A percentile compares a stretch with the other conserved stretches of the same genome.
phyloP scores from a whole-genome alignment of 164 flowering plant species.

The Stephania yunnanensis region DNA sequence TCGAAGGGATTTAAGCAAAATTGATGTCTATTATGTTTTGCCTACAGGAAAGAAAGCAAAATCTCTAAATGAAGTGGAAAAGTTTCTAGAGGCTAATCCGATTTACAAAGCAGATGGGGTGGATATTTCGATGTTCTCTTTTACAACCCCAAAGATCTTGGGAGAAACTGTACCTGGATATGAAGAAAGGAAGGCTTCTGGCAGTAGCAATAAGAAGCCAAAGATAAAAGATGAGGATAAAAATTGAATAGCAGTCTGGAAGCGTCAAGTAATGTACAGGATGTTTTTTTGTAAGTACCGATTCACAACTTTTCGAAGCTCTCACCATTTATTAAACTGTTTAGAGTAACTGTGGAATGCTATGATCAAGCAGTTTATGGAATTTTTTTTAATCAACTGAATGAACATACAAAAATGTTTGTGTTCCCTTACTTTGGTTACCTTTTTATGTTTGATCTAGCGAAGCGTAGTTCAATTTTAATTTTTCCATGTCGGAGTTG shows the following conservation, averaged over 20 bases:
- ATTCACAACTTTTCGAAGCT: too few relatives aligned
- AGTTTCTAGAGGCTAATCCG: conserved; percentile 47
- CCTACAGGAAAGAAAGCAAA: conserved; percentile 60
- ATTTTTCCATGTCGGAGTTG: too few relatives aligned
- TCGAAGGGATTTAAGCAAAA: conserved; percentile 52
- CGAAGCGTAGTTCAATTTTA: too few relatives aligned
- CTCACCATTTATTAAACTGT: too few relatives aligned
- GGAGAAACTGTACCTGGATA: conserved; percentile 50
- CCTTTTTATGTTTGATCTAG: too few relatives aligned
- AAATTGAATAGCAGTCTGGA: not conserved
- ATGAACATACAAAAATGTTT: too few relatives aligned
- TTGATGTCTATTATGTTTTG: conserved; percentile 58
- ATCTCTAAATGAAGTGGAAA: conserved; percentile 37
- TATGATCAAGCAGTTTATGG: too few relatives aligned
- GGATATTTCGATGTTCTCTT: conserved; percentile 40
- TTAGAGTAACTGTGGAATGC: too few relatives aligned
- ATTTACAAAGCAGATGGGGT: conserved; percentile 26
- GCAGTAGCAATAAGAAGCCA: conserved; percentile 18
- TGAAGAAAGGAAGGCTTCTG: conserved; percentile 13
- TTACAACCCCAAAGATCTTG: conserved; percentile 56
- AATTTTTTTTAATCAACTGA: too few relatives aligned
- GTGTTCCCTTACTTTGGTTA: too few relatives aligned
- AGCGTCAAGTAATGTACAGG: too few relatives aligned
- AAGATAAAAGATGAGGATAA: conserved; percentile 17
- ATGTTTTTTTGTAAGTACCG: too few relatives aligned